These are phyloP conservation scores for Achlya hypogyna DNA, from an alignment of 352 stramenopile species.

Conservation along the genomic window DNA sequence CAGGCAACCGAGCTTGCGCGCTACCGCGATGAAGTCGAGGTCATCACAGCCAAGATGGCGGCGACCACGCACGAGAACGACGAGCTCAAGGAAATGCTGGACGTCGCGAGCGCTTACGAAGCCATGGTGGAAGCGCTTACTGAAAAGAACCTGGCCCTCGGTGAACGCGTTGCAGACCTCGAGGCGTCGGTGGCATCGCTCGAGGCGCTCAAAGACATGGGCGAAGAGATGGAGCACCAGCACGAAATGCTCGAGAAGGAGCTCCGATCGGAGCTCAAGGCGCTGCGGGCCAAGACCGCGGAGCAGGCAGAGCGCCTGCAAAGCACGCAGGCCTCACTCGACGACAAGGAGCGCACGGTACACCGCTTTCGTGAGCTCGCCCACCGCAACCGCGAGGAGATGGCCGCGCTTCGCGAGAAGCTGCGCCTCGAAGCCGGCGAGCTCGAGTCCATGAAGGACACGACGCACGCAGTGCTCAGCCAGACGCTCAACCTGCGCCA, in stretches of 20 bases:
- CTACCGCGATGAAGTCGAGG: constrained; percentile 62
- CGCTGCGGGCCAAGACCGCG: constrained; percentile 37
- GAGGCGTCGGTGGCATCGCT: constrained; percentile 60
- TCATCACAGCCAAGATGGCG: constrained; percentile 43
- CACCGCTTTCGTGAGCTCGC: constrained; percentile 65
- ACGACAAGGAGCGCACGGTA: constrained; percentile 78
- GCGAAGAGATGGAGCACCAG: constrained; percentile 85
- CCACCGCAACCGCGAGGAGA: constrained; percentile 58
- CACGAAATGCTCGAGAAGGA: constrained; percentile 75
- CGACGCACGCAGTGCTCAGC: constrained; percentile 57
- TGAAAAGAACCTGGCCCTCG: constrained; percentile 79
- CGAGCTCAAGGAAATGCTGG: constrained; percentile 80
- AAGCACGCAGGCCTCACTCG: constrained; percentile 46
- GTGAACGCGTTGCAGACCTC: constrained; percentile 70
- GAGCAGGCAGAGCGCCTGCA: constrained; percentile 46
- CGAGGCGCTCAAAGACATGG: constrained; percentile 73
- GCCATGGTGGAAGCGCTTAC: constrained; percentile 83
- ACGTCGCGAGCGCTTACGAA: constrained; percentile 81
- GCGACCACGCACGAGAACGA: constrained; percentile 57
- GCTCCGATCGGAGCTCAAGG: constrained; percentile 58
- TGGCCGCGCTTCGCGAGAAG: constrained; percentile 60
- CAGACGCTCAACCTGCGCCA: constrained; percentile 64
- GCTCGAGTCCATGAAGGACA: constrained; percentile 64
- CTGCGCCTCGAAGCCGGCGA: constrained; percentile 58
- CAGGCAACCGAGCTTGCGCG: constrained; percentile 57